Base-by-base conservation (phyloP, 192 early-diverging fungal species). In the Geranomyces variabilis region DNA sequence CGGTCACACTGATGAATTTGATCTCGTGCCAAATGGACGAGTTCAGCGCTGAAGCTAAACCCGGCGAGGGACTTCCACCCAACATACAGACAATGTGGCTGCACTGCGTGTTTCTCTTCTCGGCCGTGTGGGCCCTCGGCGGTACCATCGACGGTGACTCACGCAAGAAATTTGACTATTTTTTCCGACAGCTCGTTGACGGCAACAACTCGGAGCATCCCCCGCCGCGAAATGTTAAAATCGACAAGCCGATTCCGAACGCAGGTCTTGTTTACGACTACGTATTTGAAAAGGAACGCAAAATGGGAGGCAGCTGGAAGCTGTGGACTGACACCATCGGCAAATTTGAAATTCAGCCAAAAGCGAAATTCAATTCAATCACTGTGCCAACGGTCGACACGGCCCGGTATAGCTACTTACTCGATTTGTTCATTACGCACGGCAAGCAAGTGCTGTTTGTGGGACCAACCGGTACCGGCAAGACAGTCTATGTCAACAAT, bases 301-400 rank as follows among this genome's bases (percentile, higher is more conserved):
- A 83, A 62, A 71, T 79, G 48, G 86, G 83, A 13, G 84, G 86
- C 12, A 53, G 71, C 13, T 87, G 86, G 86, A 87, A 80, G 55
- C 71, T 86, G 13, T 88, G 86, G 86, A 66, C 63, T 3, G 85
- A 88, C 48, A 83, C 80, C 5, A 86, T 88, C 28, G 67, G 69
- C 28, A 85, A 81, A 48, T 87, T 80, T 48, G 81, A 88, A 31
- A 86, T 86, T 69, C 58, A 77, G 21, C 61, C 80, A 14, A 82
- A 82, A 66, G 70, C 79, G 19, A 85, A 77, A 51, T 88, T 83
- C 80, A 85, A 77, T 70, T 69, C 78, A 8, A 88, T 88, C 46
- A 88, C 84, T 3, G 83, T 88, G 7, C 86, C 86, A 14, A 88
- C 86, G 0, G 74, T 85, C 13, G 86, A 88, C 51, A 88, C 86